These are phyloP conservation scores for Fusarium circinatum DNA, from an alignment of 2,329 filamentous ascomycete species.

Conservation along the genomic window DNA sequence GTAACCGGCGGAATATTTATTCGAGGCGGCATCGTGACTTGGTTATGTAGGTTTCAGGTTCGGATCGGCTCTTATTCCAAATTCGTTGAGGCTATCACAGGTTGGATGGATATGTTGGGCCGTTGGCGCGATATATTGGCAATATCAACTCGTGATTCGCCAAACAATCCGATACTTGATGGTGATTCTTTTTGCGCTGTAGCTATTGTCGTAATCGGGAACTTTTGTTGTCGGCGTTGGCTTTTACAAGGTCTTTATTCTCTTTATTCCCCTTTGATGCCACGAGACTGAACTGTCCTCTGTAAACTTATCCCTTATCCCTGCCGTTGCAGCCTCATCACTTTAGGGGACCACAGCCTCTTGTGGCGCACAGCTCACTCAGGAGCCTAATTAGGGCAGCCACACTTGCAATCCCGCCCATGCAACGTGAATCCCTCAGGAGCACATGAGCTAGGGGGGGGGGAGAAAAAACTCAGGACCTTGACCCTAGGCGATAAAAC, in stretches of 20 bases:
- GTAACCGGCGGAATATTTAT: conserved; percentile 95
- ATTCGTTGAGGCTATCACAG: conserved; percentile 8
- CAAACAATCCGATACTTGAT: background rate
- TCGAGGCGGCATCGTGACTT: conserved; percentile 76
- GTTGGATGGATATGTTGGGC: background rate
- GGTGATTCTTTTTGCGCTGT: background rate
- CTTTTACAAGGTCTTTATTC: conserved; percentile 16
- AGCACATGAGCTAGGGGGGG: background rate
- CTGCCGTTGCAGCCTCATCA: conserved; percentile 33
- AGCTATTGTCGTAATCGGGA: conserved; percentile 1
- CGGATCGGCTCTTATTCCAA: conserved; percentile 12
- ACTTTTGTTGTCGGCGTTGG: conserved; percentile 15
- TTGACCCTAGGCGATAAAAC: no score
- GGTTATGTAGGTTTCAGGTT: conserved; percentile 6
- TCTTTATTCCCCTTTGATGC: conserved; percentile 35
- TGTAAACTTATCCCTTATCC: background rate
- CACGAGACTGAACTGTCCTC: conserved; percentile 37
- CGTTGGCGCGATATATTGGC: conserved; percentile 8
- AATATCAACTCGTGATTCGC: background rate
- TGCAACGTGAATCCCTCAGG: conserved; percentile 2
- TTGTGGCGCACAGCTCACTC: conserved; percentile 6
- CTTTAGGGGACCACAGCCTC: conserved; percentile 21
- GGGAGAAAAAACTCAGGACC: no score
- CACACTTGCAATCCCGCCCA: conserved; percentile 1
- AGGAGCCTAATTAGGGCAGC: conserved; percentile 31